phyloP scores from a whole-genome alignment of 208 protist species.

The Wallacemonas sp. region DNA sequence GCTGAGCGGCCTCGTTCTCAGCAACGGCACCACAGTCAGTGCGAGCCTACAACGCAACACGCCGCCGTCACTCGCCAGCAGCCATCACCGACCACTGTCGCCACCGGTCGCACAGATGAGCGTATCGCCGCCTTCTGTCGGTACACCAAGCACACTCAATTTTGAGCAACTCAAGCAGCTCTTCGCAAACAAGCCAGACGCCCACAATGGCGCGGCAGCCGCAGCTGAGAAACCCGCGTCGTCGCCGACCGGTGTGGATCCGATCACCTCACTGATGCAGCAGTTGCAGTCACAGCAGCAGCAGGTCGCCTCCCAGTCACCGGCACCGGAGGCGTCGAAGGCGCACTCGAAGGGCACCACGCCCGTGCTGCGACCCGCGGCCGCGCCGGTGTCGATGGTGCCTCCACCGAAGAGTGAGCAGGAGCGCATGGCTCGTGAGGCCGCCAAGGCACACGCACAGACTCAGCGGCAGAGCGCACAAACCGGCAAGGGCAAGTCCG shows the following conservation, averaged over 20 bases:
- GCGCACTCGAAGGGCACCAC: neutral
- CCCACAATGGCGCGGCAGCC: neutral
- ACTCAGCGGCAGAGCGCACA: neutral
- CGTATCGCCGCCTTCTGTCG: neutral
- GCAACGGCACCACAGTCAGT: constrained; percentile 32
- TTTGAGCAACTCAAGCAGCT: constrained; percentile 31
- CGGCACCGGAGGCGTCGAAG: neutral
- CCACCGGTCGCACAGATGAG: neutral
- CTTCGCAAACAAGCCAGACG: constrained; percentile 24
- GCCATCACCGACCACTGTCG: neutral
- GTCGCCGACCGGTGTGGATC: neutral
- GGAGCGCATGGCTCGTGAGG: constrained; percentile 12
- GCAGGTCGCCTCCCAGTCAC: neutral
- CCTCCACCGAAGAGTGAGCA: constrained; percentile 7
- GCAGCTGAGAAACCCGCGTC: neutral
- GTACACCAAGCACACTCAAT: constrained; percentile 14
- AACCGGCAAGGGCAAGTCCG: neutral
- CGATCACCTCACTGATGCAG: constrained; percentile 4
- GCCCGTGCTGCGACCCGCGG: neutral
- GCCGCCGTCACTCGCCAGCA: constrained; percentile 11
- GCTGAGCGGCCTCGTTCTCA: constrained; percentile 41
- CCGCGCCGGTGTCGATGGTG: constrained; percentile 11
- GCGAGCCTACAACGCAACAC: constrained; percentile 17
- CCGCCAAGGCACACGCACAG: neutral
- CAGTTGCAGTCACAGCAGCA: neutral